Conservation (phyloP, 768 basidiomycete species). For the Tricholomella constricta region DNA sequence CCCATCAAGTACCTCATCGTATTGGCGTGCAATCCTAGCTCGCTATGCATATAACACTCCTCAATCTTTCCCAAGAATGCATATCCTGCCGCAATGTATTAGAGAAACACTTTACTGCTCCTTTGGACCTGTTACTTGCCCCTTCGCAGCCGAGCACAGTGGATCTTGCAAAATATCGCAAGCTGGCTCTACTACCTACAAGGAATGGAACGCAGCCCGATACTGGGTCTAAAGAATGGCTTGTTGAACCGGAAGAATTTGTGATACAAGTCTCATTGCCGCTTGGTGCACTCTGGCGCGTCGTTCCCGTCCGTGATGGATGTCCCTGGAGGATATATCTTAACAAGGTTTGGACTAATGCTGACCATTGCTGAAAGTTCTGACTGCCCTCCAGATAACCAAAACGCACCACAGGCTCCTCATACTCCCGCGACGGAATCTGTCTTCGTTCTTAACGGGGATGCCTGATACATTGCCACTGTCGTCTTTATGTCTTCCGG, state of each 20-base stretch:
- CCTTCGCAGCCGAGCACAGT: neutral
- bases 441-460: constrained; percentile 54
- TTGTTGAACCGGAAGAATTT: constrained; percentile 26
- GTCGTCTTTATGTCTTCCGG: constrained; percentile 79
- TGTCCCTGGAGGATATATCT: constrained; percentile 64
- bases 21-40: no score
- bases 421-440: constrained; percentile 60
- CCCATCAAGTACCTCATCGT: no score
- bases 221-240: constrained; percentile 15
- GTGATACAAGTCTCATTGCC: constrained; percentile 30
- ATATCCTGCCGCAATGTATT: constrained; percentile 11
- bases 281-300: constrained; percentile 46
- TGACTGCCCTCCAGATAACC: constrained; percentile 39
- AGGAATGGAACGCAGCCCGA: neutral
- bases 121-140: neutral
- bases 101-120: neutral
- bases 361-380: neutral
- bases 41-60: constrained; percentile 11
- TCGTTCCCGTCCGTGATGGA: constrained; percentile 39
- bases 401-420: constrained; percentile 47
- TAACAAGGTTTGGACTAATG: constrained; percentile 43
- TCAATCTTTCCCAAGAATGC: constrained; percentile 13
- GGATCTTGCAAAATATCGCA: neutral
- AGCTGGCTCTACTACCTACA: constrained; percentile 1
- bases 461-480: constrained; percentile 70